These are phyloP conservation scores for Aspergillus fructus DNA, from an alignment of 2,329 filamentous ascomycete genomes.

Conservation along the genomic window DNA sequence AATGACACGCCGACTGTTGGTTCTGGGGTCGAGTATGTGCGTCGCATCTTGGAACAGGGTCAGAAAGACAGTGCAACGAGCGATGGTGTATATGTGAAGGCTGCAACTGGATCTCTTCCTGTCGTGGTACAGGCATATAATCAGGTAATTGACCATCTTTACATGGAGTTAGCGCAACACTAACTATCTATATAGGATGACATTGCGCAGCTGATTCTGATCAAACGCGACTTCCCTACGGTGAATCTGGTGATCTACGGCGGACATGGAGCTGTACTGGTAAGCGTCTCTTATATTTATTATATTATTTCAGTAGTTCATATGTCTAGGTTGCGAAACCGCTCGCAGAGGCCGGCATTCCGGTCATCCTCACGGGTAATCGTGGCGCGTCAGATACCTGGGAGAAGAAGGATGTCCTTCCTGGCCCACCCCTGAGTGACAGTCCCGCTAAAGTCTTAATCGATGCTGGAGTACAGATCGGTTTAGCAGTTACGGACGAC, in stretches of 20 bases:
- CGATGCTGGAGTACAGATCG: slow-evolving; percentile 21
- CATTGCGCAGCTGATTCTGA: slow-evolving; percentile 1
- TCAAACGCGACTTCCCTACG: slow-evolving; percentile 1
- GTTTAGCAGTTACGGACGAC: slow-evolving; percentile 35
- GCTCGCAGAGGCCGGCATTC: slow-evolving; percentile 41
- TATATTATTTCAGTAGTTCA: too few species aligned
- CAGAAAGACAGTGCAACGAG: background rate
- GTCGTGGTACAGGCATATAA: background rate
- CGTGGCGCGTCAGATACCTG: slow-evolving; percentile 35
- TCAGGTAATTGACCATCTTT: background rate
- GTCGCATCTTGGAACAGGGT: background rate
- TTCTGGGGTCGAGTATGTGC: background rate
- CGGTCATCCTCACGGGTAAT: slow-evolving; percentile 45
- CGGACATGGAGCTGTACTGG: background rate
- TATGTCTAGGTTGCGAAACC: slow-evolving; percentile 36
- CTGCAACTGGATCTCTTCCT: background rate
- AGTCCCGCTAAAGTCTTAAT: slow-evolving; percentile 18
- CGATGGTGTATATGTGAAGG: background rate
- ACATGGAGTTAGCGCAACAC: background rate
- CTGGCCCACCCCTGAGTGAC: slow-evolving; percentile 45
- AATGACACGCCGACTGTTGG: background rate
- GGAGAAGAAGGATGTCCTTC: slow-evolving; percentile 39
- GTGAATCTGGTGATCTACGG: slow-evolving; percentile 2
- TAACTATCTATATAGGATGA: background rate
- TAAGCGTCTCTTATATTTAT: background rate